Base-by-base conservation (phyloP, 179 eudicot species). In the Carnegiea gigantea region DNA sequence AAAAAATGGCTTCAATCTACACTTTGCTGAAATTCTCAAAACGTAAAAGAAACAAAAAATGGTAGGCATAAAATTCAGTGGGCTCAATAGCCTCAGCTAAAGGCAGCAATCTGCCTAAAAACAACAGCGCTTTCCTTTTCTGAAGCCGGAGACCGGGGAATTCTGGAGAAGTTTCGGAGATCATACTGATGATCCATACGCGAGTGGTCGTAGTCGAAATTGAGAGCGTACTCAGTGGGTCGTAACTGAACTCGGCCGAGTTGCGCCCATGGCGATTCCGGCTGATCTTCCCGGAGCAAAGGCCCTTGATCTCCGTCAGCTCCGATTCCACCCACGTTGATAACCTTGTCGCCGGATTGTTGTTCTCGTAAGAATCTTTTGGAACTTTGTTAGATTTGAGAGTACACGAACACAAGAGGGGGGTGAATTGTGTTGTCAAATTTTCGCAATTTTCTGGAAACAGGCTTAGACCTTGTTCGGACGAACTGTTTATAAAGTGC, bases 141-240 rank as follows among this genome's bases (percentile, higher is more conserved):
- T 6, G 74, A 43, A 48, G 76, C 46, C n/a, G 84, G 83, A 14
- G 89, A 81, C 15, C 79, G 57, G 26, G 86, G 88, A 23, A 83
- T 51, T 30, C 90, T 73, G 3, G 85, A 70, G 77, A 87, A 87
- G 28, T 82, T 51, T 17, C 82, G 51, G 0, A 79, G 83, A 18
- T 88, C 86, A 77, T 23, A 85, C 14, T 85, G 38, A 67, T 64
- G 85, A 17, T 87, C 88, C 57, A 81, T 30, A 2, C 87, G 77
- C 49, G 86, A 30, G 18, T 70, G 70, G 62, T 85, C 90, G 26
- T 88, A 85, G 40, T 88, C 88, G 78, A 88, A 88, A 75, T 88
- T 88, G 21, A 88, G 88, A 51, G 88, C 85, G 81, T 88, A 88
- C 90, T 88, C 51, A 85, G 20, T 12, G 90, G 85, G 33, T 88